A percentile compares a stretch with the other conserved stretches of the same genome.
Evolutionary conservation across 2,329 filamentous ascomycete species (phyloP).

Genomic region (Alternaria arborescens): DNA sequence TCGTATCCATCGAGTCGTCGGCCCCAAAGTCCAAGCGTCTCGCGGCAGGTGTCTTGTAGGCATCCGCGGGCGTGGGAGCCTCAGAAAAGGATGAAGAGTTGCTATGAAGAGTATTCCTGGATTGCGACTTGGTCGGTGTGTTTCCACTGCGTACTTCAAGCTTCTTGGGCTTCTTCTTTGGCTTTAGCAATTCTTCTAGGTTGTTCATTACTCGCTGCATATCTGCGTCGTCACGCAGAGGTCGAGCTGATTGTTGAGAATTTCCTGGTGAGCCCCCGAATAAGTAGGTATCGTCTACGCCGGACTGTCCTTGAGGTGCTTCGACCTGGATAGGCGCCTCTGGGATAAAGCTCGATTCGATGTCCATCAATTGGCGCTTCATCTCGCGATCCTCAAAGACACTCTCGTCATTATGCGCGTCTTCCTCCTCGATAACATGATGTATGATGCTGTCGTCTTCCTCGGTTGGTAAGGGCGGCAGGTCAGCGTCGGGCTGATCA

Average conservation of each 20-base stretch:
- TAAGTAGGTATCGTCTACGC: conserved; percentile 58
- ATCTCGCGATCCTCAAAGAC: conserved; percentile 66
- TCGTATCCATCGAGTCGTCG: conserved; percentile 40
- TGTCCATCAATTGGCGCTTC: conserved; percentile 66
- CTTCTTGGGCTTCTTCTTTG: conserved; percentile 36
- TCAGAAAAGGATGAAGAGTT: conserved; percentile 43
- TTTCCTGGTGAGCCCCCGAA: conserved; percentile 52
- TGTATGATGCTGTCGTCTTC: conserved; percentile 53
- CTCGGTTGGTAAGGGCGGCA: conserved; percentile 52
- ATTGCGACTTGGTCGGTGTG: conserved; percentile 23
- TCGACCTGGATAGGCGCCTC: conserved; percentile 56
- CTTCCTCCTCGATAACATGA: conserved; percentile 39
- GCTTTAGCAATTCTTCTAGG: conserved; percentile 28
- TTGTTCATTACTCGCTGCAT: conserved; percentile 28
- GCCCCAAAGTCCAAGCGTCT: conserved; percentile 34
- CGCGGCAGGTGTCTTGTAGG: conserved; percentile 54
- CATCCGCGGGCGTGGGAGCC: conserved; percentile 52
- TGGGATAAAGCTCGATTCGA: conserved; percentile 70
- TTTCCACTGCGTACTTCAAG: conserved; percentile 28
- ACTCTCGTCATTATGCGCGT: conserved; percentile 50
- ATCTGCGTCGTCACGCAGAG: conserved; percentile 15
- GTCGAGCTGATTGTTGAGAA: conserved; percentile 29
- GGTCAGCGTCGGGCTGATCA: conserved; percentile 48
- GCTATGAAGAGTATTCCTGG: conserved; percentile 22
- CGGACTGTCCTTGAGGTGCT: conserved; percentile 35